Base-by-base conservation (phyloP, 2,329 filamentous ascomycete genomes). In the Diaporthe helianthi region DNA sequence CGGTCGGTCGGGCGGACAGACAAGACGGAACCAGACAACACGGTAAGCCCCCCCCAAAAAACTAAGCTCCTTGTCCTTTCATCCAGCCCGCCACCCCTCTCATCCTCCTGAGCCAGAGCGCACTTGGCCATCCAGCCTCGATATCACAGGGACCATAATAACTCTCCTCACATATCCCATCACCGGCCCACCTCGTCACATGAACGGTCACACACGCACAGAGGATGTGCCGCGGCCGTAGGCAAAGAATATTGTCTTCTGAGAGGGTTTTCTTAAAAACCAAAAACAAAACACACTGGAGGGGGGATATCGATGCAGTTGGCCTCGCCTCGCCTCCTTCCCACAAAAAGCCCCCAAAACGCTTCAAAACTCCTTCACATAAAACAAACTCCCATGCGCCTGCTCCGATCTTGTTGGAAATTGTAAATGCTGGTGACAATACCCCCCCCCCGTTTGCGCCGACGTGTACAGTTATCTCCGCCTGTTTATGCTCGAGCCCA, bases 331-430 rank as follows among this genome's bases (percentile, higher is more conserved):
- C 4, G 19, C 36, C 53, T 38, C 26, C 13, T 46, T 46, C n/a
- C 52, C 29, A 9, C 8, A 29, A n/a, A 17, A 6, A 17, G 5
- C 5, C 13, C 36, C 36, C 36, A 33, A 33, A 8, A 10, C 8
- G 36, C 36, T 24, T 38, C 9, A 38, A 22, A 46, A 61, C 22
- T 22, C 22, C 55, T 46, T 22, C 55, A 41, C 36, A 13, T 17
- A 15, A 69, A 68, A 38, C 61, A 58, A 68, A 46, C 63, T 67
- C 68, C 55, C 44, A 8, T 66, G 38, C 68, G 68, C 68, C 68
- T 69, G 53, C 63, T 55, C 47, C 38, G 22, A 61, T 60, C 22
- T 60, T 55, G 52, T 41, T 55, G 33, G n/a, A n/a, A n/a, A n/a
- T 46, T 22, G 55, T 44, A 61, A 61, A 61, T 61, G 55, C 55